Conservation (phyloP, 331 rosid species). For the Acacia pycnantha region DNA sequence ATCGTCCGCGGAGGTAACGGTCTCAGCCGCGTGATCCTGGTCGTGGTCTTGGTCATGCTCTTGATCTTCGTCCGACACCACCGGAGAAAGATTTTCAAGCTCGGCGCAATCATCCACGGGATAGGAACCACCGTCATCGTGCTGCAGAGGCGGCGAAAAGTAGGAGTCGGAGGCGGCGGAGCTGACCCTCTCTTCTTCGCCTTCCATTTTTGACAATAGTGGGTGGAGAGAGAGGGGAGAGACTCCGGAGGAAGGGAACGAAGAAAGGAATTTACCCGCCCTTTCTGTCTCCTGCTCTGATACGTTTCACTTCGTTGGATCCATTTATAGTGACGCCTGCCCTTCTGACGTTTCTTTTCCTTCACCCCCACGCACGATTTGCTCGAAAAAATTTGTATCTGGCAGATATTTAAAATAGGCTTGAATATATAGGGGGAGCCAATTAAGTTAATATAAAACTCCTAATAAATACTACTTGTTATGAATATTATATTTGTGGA, state of each 20-base stretch:
- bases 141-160: slow-evolving; percentile 41
- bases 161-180: slow-evolving; percentile 21
- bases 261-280: slow-evolving; percentile 38
- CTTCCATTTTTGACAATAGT: slow-evolving; percentile 57
- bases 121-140: slow-evolving; percentile 29
- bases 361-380: not conserved
- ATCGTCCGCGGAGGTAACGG: slow-evolving; percentile 63
- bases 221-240: slow-evolving; percentile 31
- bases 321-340: slow-evolving; percentile 26
- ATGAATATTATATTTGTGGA: too few relatives aligned
- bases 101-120: slow-evolving; percentile 27
- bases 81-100: slow-evolving; percentile 43
- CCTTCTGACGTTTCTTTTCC: not conserved
- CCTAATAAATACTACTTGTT: too few relatives aligned
- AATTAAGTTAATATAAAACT: too few relatives aligned
- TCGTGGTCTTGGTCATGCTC: slow-evolving; percentile 31
- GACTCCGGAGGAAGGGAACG: slow-evolving; percentile 13
- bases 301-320: not conserved
- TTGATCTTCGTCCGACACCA: slow-evolving; percentile 64
- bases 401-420: too few relatives aligned
- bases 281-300: slow-evolving; percentile 42
- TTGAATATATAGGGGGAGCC: too few relatives aligned
- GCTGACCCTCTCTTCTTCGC: slow-evolving; percentile 46
- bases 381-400: not conserved
- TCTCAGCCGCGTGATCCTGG: slow-evolving; percentile 38